Conservation (phyloP, 352 stramenopile genomes). For the Thraustochytrium striatum region DNA sequence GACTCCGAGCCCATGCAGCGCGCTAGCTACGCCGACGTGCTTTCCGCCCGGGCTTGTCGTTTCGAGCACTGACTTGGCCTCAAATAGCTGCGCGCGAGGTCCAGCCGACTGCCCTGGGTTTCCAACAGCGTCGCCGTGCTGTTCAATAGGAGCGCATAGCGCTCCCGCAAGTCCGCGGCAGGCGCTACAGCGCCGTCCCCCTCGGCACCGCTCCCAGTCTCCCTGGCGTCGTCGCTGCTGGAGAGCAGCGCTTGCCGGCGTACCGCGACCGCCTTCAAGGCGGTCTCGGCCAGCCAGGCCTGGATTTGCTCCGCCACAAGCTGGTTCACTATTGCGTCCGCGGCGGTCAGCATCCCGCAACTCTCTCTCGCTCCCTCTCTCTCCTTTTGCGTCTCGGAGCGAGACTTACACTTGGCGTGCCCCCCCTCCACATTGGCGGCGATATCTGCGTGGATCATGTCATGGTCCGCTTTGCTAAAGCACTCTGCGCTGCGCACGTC, state of each 20-base stretch:
- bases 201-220: background rate
- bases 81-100: background rate
- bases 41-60: background rate
- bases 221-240: too few relatives aligned
- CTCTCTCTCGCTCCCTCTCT: too few relatives aligned
- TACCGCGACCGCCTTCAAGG: background rate
- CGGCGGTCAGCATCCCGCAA: too few relatives aligned
- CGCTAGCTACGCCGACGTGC: background rate
- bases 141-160: background rate
- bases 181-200: background rate
- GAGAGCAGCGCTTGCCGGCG: too few relatives aligned
- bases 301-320: background rate
- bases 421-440: background rate
- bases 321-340: too few relatives aligned
- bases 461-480: background rate
- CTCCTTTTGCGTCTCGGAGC: too few relatives aligned
- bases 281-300: background rate
- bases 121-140: background rate
- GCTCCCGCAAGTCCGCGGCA: background rate
- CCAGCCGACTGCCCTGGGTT: background rate
- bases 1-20: background rate
- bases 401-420: background rate
- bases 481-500: background rate
- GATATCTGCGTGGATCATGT: background rate
- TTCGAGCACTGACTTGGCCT: background rate